Conservation (phyloP, 1,284 basidiomycete genomes). For the Pulchroboletus neoregius region DNA sequence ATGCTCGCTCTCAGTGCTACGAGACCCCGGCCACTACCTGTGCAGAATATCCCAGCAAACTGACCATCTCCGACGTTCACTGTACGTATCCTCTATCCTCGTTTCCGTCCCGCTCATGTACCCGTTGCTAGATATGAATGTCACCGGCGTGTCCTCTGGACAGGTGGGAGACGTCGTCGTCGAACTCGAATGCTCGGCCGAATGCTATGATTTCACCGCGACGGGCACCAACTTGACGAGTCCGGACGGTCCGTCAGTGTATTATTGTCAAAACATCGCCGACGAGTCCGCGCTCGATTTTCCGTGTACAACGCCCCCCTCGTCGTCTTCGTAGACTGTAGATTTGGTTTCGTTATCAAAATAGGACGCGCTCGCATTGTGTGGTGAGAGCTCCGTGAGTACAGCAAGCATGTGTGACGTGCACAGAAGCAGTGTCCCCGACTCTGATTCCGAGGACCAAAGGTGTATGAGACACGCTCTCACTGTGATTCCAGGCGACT, state of each 20-base stretch:
- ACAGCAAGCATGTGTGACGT: background rate
- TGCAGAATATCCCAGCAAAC: slow-evolving; percentile 33
- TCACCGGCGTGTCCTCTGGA: slow-evolving; percentile 34
- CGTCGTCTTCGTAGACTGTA: background rate
- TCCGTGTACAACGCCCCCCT: slow-evolving; percentile 13
- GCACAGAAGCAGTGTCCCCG: too few relatives aligned
- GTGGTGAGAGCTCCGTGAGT: too few relatives aligned
- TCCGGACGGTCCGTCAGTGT: slow-evolving; percentile 7
- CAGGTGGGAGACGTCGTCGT: slow-evolving; percentile 32
- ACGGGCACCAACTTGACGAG: slow-evolving; percentile 14
- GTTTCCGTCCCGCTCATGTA: slow-evolving; percentile 2
- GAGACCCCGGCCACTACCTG: slow-evolving; percentile 30
- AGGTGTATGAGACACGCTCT: too few relatives aligned
- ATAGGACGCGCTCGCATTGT: background rate
- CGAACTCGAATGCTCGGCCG: slow-evolving; percentile 33
- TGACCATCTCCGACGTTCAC: slow-evolving; percentile 35
- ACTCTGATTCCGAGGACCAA: too few relatives aligned
- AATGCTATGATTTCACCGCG: slow-evolving; percentile 22
- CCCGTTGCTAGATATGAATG: slow-evolving; percentile 22
- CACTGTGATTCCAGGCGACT: too few relatives aligned
- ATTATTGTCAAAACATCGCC: slow-evolving; percentile 23
- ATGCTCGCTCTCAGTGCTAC: slow-evolving; percentile 36
- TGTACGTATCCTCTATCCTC: slow-evolving; percentile 13
- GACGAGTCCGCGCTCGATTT: slow-evolving; percentile 21
- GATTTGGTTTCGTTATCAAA: too few relatives aligned